Evolutionary conservation across 208 protist genomes (phyloP).

Genomic region (Crithidia thermophila): DNA sequence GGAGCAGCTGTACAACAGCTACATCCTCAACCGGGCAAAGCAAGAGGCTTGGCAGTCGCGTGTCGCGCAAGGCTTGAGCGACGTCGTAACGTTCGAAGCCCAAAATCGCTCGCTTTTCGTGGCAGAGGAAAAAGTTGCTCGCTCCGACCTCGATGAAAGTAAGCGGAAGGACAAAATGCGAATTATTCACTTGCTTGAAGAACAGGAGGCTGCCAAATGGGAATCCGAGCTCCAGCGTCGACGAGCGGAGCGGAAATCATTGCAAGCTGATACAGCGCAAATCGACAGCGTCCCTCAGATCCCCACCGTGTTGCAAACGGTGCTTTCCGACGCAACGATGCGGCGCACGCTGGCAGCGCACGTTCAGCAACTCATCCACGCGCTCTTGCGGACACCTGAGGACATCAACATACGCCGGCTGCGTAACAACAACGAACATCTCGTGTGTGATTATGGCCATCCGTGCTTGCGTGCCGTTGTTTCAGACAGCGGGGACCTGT

Average conservation of each 20-base stretch:
- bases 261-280: neutral
- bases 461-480: constrained; percentile 26
- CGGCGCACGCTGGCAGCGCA: constrained; percentile 22
- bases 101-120: constrained; percentile 31
- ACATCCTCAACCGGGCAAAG: constrained; percentile 48
- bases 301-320: constrained; percentile 11
- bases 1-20: constrained; percentile 42
- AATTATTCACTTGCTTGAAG: constrained; percentile 30
- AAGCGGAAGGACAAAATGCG: constrained; percentile 31
- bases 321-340: constrained; percentile 27
- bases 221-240: constrained; percentile 46
- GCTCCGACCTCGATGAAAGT: constrained; percentile 32
- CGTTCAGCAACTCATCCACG: constrained; percentile 45
- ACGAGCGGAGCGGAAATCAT: constrained; percentile 28
- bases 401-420: constrained; percentile 75
- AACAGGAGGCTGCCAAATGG: constrained; percentile 42
- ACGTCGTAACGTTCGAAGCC: constrained; percentile 53
- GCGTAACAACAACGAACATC: constrained; percentile 72
- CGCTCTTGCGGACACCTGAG: constrained; percentile 70
- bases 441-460: constrained; percentile 75
- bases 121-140: constrained; percentile 42
- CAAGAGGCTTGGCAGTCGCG: constrained; percentile 70
- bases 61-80: constrained; percentile 47
- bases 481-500: neutral
- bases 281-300: constrained; percentile 11